Percentiles rank a stretch among this genome's conserved stretches.
Conservation (phyloP, 768 basidiomycete genomes). For the Serendipita sp. region DNA sequence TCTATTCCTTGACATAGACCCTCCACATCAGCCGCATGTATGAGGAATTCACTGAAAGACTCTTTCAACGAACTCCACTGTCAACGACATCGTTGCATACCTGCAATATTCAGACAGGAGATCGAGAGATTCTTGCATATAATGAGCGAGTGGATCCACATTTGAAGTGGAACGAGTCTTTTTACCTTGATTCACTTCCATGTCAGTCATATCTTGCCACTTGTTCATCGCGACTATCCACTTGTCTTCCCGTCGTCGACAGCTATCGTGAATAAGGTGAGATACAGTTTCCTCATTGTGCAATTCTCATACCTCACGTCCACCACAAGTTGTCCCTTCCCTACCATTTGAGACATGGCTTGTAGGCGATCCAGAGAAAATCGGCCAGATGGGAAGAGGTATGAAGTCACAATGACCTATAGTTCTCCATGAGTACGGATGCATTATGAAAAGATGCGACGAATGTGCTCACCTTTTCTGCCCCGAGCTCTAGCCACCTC, state of each 20-base stretch:
- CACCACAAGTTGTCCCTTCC: constrained; percentile 79
- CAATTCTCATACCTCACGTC: constrained; percentile 61
- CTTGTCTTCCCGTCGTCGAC: constrained; percentile 48
- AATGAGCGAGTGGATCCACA: neutral
- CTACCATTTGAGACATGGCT: constrained; percentile 43
- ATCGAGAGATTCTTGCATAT: constrained; percentile 51
- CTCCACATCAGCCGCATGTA: constrained; percentile 98
- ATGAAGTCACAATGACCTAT: constrained; percentile 96
- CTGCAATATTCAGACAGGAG: constrained; percentile 70
- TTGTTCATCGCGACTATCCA: constrained; percentile 99
- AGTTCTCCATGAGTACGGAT: neutral
- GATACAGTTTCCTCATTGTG: neutral
- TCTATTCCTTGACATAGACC: constrained; percentile 95
- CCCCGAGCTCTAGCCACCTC: constrained; percentile 77
- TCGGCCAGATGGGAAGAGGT: constrained; percentile 70
- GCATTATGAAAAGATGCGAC: neutral
- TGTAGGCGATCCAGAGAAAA: constrained; percentile 64
- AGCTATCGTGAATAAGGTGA: constrained; percentile 33
- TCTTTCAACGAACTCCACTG: neutral
- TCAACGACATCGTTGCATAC: constrained; percentile 22
- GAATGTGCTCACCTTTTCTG: constrained; percentile 55
- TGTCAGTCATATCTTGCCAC: constrained; percentile 93
- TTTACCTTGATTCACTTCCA: constrained; percentile 67
- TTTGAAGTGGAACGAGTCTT: constrained; percentile 17
- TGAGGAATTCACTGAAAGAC: constrained; percentile 64